Evolutionary conservation across 371 early-diverging fungal species (phyloP).

Genomic region (Mucor racemosus): DNA sequence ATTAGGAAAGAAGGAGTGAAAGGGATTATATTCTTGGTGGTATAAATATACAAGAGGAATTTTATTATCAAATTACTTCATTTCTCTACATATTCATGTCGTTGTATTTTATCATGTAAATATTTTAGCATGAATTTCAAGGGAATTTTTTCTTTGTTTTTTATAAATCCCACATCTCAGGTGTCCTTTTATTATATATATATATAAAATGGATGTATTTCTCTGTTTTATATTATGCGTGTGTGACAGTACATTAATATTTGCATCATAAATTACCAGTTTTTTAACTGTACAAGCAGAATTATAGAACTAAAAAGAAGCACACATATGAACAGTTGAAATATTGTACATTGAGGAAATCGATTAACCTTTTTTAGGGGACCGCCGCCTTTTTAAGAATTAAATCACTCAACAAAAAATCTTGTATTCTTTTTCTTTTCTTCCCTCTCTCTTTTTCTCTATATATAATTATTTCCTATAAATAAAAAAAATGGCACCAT

Average conservation of each 20-base stretch:
- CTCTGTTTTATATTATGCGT: not conserved
- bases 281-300: not conserved
- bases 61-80: not conserved
- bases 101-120: not conserved
- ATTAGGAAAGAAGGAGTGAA: not conserved
- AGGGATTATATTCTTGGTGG: not conserved
- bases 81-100: not conserved
- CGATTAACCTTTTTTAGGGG: not conserved
- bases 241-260: not conserved
- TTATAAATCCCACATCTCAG: not conserved
- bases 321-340: not conserved
- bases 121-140: not conserved
- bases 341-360: not conserved
- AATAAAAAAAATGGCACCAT: constrained; percentile 24
- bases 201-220: not conserved
- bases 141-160: not conserved
- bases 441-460: not conserved
- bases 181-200: not conserved
- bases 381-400: constrained; percentile 5
- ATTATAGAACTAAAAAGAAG: not conserved
- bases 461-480: not conserved
- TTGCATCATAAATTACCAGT: not conserved
- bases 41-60: not conserved
- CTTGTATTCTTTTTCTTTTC: constrained; percentile 3
- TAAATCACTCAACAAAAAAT: not conserved